Evolutionary conservation across 2,329 filamentous ascomycete species (phyloP), one percentile per base, ranked within the genome.

Genomic region (Nemania diffusa): DNA sequence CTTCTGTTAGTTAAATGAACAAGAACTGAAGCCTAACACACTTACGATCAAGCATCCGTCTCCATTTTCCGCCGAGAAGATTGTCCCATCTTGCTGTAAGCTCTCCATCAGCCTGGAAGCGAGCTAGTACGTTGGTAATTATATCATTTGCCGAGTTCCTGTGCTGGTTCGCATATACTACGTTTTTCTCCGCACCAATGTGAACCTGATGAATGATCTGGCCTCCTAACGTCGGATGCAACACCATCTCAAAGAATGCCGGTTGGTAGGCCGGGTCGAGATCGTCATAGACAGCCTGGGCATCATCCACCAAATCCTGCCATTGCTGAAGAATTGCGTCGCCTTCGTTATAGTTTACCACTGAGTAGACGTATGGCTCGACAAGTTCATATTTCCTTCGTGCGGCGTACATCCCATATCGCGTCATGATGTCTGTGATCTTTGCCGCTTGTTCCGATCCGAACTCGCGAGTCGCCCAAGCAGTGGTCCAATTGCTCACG

Each of bases 41-140:
- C 73, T 79, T 74, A 77, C 85, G 88, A 69, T 89, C 85, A 75
- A 90, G 82, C 75, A 91, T 88, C 74, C 87, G 82, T 71, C 81
- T 83, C 88, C 88, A 90, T 77, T 91, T 90, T 0, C 89, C 88
- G 65, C 81, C 81, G 0, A 90, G 78, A 17, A 91, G 78, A 11
- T 79, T 77, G 73, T 91, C 84, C 81, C 89, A 91, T 59, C 83
- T 79, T 53, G 82, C 77, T 0, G 87, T 89, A 22, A 91, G 80
- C 48, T 83, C 80, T 32, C 82, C 83, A 69, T 91, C 88, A 3
- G 84, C 82, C n/a, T 85, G 80, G 58, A 90, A 88, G n/a, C 82
- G 78, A 3, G 80, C 75, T 24, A 88, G 76, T 2, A 87, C 85
- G 42, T 85, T 76, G 37, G 82, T 78, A 13, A 87, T 84, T n/a